A percentile compares a stretch with the other conserved stretches of the same genome.
Conservation (phyloP, 257 asterid genomes). For the Plantago major region DNA sequence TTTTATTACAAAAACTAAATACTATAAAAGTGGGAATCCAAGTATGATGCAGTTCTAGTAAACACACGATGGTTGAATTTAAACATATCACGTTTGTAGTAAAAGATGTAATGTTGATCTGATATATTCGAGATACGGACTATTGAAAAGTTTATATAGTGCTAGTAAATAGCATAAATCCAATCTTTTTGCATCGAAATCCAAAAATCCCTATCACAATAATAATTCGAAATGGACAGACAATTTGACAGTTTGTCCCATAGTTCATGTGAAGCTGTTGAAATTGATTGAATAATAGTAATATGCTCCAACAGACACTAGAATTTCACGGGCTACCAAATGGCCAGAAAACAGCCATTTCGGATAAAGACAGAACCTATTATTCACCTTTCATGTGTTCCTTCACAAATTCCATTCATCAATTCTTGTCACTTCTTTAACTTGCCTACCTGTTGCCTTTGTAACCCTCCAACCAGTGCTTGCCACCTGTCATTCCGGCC, state of each 20-base stretch:
- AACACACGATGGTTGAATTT: no score
- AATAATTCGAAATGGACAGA: neutral
- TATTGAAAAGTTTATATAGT: no score
- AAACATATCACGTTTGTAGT: no score
- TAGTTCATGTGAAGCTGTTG: neutral
- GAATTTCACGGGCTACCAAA: constrained; percentile 38
- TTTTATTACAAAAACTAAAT: no score
- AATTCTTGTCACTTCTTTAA: constrained; percentile 51
- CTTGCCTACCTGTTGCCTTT: constrained; percentile 46
- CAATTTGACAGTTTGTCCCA: neutral
- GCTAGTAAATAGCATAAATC: no score
- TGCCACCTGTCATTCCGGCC: constrained; percentile 27
- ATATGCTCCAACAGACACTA: constrained; percentile 27
- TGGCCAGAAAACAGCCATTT: constrained; percentile 39
- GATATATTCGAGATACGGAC: no score
- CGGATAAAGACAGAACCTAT: constrained; percentile 50
- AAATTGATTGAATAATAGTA: constrained; percentile 3
- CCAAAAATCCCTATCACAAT: neutral
- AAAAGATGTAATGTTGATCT: no score
- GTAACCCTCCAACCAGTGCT: constrained; percentile 33
- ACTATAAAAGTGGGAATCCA: no score
- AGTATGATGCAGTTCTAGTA: no score
- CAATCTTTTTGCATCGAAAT: no score
- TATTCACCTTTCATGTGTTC: constrained; percentile 51
- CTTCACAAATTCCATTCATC: constrained; percentile 32